Percentiles rank a stretch among this genome's conserved stretches.
Conservation (phyloP, 495 filamentous ascomycete genomes). For the Hypoxylon rickii region DNA sequence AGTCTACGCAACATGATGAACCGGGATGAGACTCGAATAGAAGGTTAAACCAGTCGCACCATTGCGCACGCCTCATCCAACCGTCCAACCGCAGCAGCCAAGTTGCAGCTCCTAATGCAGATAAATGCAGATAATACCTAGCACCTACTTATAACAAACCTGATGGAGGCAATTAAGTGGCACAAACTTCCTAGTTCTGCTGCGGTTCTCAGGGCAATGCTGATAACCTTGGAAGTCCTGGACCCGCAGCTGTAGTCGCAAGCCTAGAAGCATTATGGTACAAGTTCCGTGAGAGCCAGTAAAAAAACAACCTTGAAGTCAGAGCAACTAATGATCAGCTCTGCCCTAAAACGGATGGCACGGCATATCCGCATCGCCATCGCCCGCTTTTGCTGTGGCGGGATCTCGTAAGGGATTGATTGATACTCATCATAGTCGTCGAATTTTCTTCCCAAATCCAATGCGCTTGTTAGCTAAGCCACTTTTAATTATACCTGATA, state of each 20-base stretch:
- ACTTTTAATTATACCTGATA: neutral
- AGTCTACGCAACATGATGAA: no score
- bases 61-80: slow-evolving; percentile 8
- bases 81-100: neutral
- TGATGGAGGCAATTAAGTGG: neutral
- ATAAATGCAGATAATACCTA: no score
- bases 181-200: neutral
- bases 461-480: slow-evolving; percentile 11
- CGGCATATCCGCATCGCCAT: slow-evolving; percentile 12
- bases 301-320: no score
- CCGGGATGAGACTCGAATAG: neutral
- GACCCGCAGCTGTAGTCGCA: neutral
- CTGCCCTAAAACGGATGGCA: slow-evolving; percentile 29
- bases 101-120: no score
- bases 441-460: neutral
- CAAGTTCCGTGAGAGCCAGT: no score
- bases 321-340: slow-evolving; percentile 22
- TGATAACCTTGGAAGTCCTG: no score
- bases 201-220: neutral
- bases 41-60: slow-evolving; percentile 7
- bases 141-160: neutral
- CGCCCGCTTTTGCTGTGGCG: slow-evolving; percentile 15
- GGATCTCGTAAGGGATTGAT: slow-evolving; percentile 2
- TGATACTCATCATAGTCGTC: neutral
- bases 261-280: neutral